Base-by-base conservation (phyloP, 1,284 basidiomycete species). In the Coriolopsis trogii region DNA sequence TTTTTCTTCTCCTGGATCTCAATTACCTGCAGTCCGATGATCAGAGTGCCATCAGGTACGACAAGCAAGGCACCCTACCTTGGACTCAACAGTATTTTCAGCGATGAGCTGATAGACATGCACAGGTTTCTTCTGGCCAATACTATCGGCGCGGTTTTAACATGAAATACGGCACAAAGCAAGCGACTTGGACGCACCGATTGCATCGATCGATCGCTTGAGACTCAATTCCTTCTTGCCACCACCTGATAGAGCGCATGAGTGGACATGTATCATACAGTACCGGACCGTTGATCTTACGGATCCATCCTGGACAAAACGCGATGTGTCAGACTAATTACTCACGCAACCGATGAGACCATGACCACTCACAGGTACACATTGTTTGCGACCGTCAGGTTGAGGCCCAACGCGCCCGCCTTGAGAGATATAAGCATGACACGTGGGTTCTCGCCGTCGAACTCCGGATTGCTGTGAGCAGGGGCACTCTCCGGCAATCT, bases 401-500 rank as follows among this genome's bases (percentile, higher is more conserved):
- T 95, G 48, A 95, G 73, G 4, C 93, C 93, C 21, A 95, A 78
- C 2, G 93, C 92, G 26, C 88, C 88, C 6, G 73, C 83, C 61
- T 94, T 95, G 59, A 95, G 75, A 6, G 93, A 95, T 48, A 95
- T 89, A 44, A 95, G 77, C 87, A 95, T 87, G 25, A 95, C 86
- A 53, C 77, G 79, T 1, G 92, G 89, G 63, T 85, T 89, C 24
- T 66, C 67, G 13, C 69, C 70, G 30, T 56, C 59, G 6, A 56
- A 60, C 4, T 44, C 26, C 42, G 18, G 21, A 23, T 43, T n/a
- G 36, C 42, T 25, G 15, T 46, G 28, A 3, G 53, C 33, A 13
- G 28, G 33, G 16, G 29, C 45, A 36, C 15, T 38, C 6, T 34
- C 16, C 3, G 24, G 43, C 18, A 37, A 36, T 3, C 49, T 42